phyloP scores from a whole-genome alignment of 2,329 filamentous ascomycete species.

The Colletotrichum kahawae region DNA sequence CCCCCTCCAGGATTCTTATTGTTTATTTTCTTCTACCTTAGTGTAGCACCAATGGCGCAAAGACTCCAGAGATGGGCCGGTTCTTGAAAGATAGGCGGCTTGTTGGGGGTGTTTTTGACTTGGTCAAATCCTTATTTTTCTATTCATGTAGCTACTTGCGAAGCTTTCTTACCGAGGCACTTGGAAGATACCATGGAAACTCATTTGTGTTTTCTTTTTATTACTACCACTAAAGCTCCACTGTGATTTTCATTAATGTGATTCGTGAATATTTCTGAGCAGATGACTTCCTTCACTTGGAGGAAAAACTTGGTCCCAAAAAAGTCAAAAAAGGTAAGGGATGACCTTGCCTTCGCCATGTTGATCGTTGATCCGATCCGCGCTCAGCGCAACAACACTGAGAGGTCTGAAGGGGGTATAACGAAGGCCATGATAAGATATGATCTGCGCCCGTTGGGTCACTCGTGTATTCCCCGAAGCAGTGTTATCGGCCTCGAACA shows the following conservation, averaged over 20 bases:
- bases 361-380: background rate
- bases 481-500: background rate
- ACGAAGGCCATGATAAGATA: background rate
- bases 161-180: background rate
- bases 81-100: background rate
- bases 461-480: background rate
- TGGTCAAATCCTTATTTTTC: background rate
- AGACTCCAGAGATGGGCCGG: background rate
- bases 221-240: background rate
- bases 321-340: background rate
- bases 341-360: background rate
- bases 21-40: background rate
- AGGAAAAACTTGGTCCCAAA: background rate
- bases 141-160: conserved; percentile 8
- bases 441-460: background rate
- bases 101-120: background rate
- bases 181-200: background rate
- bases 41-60: background rate
- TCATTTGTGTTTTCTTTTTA: background rate
- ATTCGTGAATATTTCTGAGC: background rate
- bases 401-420: background rate
- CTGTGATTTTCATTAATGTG: background rate
- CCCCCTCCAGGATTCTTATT: background rate
- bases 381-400: background rate
- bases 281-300: background rate